A percentile compares a stretch with the other conserved stretches of the same genome.
These are phyloP conservation scores for Citropsis articulata DNA, from an alignment of 345 rosid genomes.

Conservation along the genomic window DNA sequence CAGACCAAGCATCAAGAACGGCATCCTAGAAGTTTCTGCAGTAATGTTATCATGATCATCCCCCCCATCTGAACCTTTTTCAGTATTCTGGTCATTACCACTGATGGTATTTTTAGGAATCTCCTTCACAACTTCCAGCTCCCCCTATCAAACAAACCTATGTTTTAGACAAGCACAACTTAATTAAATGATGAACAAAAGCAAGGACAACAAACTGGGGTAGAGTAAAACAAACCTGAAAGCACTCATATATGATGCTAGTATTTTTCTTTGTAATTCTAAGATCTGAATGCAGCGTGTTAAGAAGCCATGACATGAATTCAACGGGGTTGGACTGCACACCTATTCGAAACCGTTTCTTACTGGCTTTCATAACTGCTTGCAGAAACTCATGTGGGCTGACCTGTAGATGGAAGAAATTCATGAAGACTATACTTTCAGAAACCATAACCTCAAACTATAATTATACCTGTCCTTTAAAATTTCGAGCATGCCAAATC, in stretches of 20 bases:
- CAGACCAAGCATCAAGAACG: constrained; percentile 93
- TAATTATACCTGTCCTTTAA: constrained; percentile 76
- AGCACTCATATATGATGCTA: constrained; percentile 86
- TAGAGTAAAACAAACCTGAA: constrained; percentile 55
- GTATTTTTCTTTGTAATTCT: constrained; percentile 52
- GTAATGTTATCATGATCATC: constrained; percentile 20
- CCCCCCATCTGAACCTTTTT: constrained; percentile 26
- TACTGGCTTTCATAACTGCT: constrained; percentile 96
- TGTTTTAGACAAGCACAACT: constrained; percentile 11
- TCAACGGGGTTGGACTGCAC: constrained; percentile 94
- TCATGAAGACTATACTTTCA: constrained; percentile 5
- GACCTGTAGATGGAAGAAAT: constrained; percentile 50
- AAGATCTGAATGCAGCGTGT: constrained; percentile 80
- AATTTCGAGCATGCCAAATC: constrained; percentile 97
- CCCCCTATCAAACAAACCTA: constrained; percentile 53
- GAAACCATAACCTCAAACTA: constrained; percentile 5
- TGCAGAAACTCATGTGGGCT: constrained; percentile 99
- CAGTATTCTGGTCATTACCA: constrained; percentile 32
- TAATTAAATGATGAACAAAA: background rate
- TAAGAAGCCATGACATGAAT: constrained; percentile 97
- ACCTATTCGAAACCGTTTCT: constrained; percentile 83
- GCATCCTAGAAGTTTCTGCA: constrained; percentile 78
- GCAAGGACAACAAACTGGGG: background rate
- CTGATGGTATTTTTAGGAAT: constrained; percentile 47
- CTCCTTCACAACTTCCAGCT: constrained; percentile 78